These are phyloP conservation scores for Mycena pura DNA, from an alignment of 768 basidiomycete genomes.

Conservation along the genomic window DNA sequence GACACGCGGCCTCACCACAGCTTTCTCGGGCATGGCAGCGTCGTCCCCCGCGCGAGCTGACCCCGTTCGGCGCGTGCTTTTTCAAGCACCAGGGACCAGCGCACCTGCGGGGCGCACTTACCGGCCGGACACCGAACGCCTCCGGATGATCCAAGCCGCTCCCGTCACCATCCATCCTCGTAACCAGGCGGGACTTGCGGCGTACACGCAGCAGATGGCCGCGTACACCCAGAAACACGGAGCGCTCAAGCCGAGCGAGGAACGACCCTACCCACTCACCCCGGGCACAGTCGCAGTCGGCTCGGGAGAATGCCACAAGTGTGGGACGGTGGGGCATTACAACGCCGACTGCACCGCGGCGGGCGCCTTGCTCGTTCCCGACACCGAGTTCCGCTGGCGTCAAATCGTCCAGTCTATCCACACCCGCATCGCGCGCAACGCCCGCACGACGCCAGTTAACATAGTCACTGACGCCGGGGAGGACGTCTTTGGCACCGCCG, in stretches of 20 bases:
- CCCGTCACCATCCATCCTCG: conserved; percentile 18
- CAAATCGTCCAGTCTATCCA: conserved; percentile 11
- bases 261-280: conserved; percentile 29
- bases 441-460: background rate
- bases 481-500: background rate
- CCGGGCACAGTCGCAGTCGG: conserved; percentile 29
- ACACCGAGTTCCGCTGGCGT: conserved; percentile 23
- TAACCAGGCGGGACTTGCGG: conserved; percentile 19
- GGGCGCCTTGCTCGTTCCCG: conserved; percentile 2
- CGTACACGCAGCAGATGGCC: conserved; percentile 17
- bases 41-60: background rate
- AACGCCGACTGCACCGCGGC: background rate
- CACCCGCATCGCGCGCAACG: background rate
- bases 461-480: background rate
- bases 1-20: background rate
- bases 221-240: background rate
- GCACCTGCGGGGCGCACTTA: background rate
- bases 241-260: background rate
- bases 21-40: background rate
- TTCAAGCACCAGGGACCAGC: background rate
- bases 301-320: conserved; percentile 28
- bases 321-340: conserved; percentile 25
- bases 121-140: background rate
- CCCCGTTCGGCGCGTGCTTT: background rate
- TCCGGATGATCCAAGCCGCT: background rate